Conservation (phyloP, 768 basidiomycete species). For the Leccinum ochraceum region DNA sequence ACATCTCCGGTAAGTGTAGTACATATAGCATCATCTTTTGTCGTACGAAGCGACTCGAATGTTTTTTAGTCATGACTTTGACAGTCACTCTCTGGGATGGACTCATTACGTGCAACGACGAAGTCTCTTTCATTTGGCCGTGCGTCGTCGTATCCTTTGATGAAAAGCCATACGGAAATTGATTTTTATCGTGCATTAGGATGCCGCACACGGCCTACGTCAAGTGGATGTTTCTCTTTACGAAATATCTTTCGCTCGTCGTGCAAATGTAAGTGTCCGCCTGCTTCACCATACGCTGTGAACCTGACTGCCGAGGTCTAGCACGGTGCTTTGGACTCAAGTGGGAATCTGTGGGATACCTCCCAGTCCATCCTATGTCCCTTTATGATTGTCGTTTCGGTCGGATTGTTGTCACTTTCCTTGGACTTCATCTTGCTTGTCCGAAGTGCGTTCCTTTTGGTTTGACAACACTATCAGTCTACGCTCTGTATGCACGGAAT, state of each 20-base stretch:
- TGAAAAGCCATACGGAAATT: neutral
- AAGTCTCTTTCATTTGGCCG: slow-evolving; percentile 27
- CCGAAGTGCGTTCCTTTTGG: slow-evolving; percentile 18
- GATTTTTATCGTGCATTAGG: slow-evolving; percentile 3
- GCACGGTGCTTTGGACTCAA: slow-evolving; percentile 8
- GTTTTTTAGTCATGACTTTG: slow-evolving; percentile 13
- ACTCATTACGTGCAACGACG: slow-evolving; percentile 17
- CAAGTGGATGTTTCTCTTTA: slow-evolving; percentile 32
- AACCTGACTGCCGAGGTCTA: slow-evolving; percentile 3
- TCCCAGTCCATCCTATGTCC: neutral
- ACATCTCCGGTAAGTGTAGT: slow-evolving; percentile 7
- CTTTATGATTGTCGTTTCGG: slow-evolving; percentile 9
- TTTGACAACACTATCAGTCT: slow-evolving; percentile 15
- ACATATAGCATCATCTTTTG: neutral
- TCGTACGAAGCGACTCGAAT: neutral
- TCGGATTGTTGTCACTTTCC: slow-evolving; percentile 14
- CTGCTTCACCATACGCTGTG: neutral
- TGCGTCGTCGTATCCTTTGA: slow-evolving; percentile 11
- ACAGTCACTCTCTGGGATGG: too few species aligned
- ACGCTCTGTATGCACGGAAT: slow-evolving; percentile 16
- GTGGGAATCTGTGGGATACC: slow-evolving; percentile 4
- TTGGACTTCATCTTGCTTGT: slow-evolving; percentile 24
- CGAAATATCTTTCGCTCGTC: slow-evolving; percentile 20
- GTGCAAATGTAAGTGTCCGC: slow-evolving; percentile 17
- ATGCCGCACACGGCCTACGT: slow-evolving; percentile 15